These are phyloP conservation scores for Penicillium psychrofluorescens DNA, from an alignment of 495 filamentous ascomycete genomes.

Conservation along the genomic window DNA sequence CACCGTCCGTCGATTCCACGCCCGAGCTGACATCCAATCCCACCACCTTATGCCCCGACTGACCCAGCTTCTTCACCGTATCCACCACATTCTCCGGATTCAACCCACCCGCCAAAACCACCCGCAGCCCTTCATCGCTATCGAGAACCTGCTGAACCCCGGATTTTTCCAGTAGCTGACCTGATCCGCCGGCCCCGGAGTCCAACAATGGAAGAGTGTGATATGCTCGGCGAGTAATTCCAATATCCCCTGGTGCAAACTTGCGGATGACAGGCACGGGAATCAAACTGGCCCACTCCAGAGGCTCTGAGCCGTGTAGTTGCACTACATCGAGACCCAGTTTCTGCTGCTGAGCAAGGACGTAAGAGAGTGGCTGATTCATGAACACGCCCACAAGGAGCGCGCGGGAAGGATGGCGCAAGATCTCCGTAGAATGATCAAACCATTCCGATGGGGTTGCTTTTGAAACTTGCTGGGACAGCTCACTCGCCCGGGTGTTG, in stretches of 20 bases:
- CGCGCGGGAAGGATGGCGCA: conserved; percentile 54
- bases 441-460: conserved; percentile 52
- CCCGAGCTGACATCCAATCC: conserved; percentile 93
- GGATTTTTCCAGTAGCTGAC: conserved; percentile 61
- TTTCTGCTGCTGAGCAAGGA: conserved; percentile 65
- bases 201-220: conserved; percentile 81
- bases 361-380: conserved; percentile 76
- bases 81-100: conserved; percentile 65
- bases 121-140: conserved; percentile 54
- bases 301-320: conserved; percentile 81
- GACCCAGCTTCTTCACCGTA: conserved; percentile 50
- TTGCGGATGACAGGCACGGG: conserved; percentile 84
- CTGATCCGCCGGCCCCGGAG: conserved; percentile 75
- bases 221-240: conserved; percentile 66
- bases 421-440: conserved; percentile 43
- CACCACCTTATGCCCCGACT: conserved; percentile 51
- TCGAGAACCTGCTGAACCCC: conserved; percentile 55
- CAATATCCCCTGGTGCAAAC: conserved; percentile 66
- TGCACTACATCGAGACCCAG: conserved; percentile 87
- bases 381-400: conserved; percentile 91
- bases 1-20: conserved; percentile 69
- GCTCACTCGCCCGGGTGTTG: conserved; percentile 31
- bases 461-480: conserved; percentile 16
- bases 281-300: conserved; percentile 83
- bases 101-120: conserved; percentile 80